phyloP scores from a whole-genome alignment of 371 early-diverging fungal species.

The Circinella minor region DNA sequence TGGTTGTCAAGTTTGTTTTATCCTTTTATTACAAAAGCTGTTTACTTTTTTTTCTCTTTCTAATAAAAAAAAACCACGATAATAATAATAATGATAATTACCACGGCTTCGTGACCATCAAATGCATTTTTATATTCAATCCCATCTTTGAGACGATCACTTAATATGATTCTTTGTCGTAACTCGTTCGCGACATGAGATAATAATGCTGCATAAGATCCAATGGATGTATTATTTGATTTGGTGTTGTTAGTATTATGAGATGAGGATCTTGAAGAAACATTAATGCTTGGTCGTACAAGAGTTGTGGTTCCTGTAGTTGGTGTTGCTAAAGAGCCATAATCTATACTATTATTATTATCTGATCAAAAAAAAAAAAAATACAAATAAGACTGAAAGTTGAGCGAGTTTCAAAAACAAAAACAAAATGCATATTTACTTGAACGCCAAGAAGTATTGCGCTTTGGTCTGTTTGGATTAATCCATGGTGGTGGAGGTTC shows the following conservation, averaged over 20 bases:
- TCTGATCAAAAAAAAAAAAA: neutral
- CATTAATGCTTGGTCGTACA: neutral
- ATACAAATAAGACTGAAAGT: neutral
- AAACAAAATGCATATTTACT: neutral
- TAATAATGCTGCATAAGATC: conserved; percentile 70
- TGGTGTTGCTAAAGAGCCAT: neutral
- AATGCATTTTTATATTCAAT: conserved; percentile 77
- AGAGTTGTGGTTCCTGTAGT: neutral
- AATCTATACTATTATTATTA: conserved; percentile 2
- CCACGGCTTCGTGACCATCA: conserved; percentile 76
- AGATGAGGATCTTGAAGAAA: neutral
- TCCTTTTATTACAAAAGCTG: neutral
- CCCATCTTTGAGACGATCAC: conserved; percentile 67
- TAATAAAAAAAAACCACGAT: too few species aligned
- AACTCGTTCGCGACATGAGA: conserved; percentile 81
- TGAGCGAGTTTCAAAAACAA: too few species aligned
- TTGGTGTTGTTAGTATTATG: too few species aligned
- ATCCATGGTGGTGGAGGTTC: conserved; percentile 3
- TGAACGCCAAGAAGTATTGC: neutral
- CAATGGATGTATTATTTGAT: neutral
- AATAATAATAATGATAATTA: conserved; percentile 11
- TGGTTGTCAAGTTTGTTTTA: too few species aligned
- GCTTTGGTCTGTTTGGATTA: neutral
- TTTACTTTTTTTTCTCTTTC: neutral
- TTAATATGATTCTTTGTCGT: conserved; percentile 45